These are phyloP conservation scores for Rugosomyces carneus DNA, from an alignment of 1,284 basidiomycete species.

Conservation along the genomic window DNA sequence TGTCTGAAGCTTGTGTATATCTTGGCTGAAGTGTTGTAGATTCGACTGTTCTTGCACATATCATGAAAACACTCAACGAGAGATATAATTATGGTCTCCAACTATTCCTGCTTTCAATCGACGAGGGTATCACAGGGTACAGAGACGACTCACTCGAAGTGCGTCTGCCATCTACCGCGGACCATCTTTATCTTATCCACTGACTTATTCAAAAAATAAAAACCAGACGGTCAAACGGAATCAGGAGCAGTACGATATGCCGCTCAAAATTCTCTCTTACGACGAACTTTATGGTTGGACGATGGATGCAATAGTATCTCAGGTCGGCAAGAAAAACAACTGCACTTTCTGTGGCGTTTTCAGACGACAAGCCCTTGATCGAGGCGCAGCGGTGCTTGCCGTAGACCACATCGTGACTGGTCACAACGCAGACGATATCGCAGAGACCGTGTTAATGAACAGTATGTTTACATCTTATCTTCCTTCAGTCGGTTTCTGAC, in stretches of 20 bases:
- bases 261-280: conserved; percentile 94
- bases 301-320: conserved; percentile 94
- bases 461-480: too few species aligned
- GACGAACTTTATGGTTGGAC: conserved; percentile 99
- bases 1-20: too few species aligned
- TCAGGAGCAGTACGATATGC: conserved; percentile 91
- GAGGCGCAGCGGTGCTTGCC: conserved; percentile 82
- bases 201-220: too few species aligned
- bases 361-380: conserved; percentile 90
- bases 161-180: too few species aligned
- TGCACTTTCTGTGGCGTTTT: conserved; percentile 99
- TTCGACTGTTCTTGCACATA: conserved; percentile 95
- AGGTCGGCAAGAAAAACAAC: conserved; percentile 96
- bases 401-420: conserved; percentile 99
- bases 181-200: too few species aligned
- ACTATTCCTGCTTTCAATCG: conserved; percentile 91
- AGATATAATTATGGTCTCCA: conserved; percentile 91
- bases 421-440: conserved; percentile 98
- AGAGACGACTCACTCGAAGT: conserved; percentile 96
- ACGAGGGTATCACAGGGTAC: conserved; percentile 98
- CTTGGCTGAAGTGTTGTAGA: conserved; percentile 54
- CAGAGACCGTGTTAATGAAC: conserved; percentile 99
- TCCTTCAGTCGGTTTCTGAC: too few species aligned
- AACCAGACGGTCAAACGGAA: conserved; percentile 94
- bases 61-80: conserved; percentile 94